Base-by-base conservation (phyloP, 2,329 filamentous ascomycete species). In the Aspergillaceae sp. region DNA sequence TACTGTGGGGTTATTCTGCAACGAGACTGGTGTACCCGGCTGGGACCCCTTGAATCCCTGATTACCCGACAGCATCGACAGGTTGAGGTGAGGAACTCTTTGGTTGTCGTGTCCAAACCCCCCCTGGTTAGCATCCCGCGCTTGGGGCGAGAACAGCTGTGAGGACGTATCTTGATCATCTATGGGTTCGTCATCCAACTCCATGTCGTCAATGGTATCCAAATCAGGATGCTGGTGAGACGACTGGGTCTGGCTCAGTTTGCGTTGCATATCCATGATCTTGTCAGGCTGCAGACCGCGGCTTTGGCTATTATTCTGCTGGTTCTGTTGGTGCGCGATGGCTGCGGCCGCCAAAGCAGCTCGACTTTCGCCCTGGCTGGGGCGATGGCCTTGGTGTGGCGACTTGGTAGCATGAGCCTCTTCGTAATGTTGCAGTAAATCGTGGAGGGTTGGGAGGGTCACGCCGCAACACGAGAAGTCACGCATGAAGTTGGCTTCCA, bases 401-500 rank as follows among this genome's bases (percentile, higher is more conserved):
- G 78, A 75, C 52, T 85, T 77, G 52, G 86, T 82, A 10, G 89
- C 91, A 67, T 98, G 92, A 46, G 85, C 81, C 69, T 96, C 91
- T 69, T 98, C 92, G 64, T 96, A 98, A 67, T 98, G 92, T 63
- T 95, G 89, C 41, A 98, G 75, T 41, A 98, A 76, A 63, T 97
- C 92, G 70, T 98, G 92, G 56, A 98, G 79, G 43, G 90, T 94
- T 27, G 90, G 86, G 55, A 96, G 78, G 30, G 84, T 91, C 59
- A 87, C 80, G 59, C 89, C 89, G 70, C 92, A 98, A 72, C 92
- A 98, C 44, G 85, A 85, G 70, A 97, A 97, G 71, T 97, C 90
- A 68, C 85, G 85, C 87, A 97, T 94, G 67, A 96, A 98, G 62
- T 91, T 92, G 51, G 91, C 91, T 69, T 98, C 92, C 62, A 96